Evolutionary conservation across 2,329 filamentous ascomycete species (phyloP).

Genomic region (Alternaria arbusti): DNA sequence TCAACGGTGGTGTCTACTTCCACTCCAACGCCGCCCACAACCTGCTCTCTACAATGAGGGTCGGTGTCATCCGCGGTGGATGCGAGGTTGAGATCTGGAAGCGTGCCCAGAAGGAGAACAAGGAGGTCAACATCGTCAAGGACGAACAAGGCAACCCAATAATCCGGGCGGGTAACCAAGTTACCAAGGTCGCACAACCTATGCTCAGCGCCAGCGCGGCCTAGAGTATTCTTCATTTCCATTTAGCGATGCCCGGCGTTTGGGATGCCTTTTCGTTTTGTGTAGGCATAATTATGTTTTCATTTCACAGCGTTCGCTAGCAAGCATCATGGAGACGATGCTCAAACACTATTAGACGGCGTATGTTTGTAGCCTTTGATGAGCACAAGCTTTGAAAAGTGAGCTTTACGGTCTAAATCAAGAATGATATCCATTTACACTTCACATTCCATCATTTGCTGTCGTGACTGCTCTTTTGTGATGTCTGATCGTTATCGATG

Average conservation of each 20-base stretch:
- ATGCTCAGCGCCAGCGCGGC: slow-evolving; percentile 85
- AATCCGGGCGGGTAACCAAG: slow-evolving; percentile 82
- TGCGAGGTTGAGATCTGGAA: slow-evolving; percentile 55
- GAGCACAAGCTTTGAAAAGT: slow-evolving; percentile 28
- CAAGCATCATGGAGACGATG: slow-evolving; percentile 23
- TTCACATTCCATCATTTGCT: neutral
- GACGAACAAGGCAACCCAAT: slow-evolving; percentile 83
- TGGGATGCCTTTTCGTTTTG: slow-evolving; percentile 27
- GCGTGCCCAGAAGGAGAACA: slow-evolving; percentile 57
- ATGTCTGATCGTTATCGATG: neutral
- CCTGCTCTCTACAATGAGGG: slow-evolving; percentile 52
- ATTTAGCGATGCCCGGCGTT: slow-evolving; percentile 45
- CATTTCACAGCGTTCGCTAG: slow-evolving; percentile 39
- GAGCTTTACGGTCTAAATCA: slow-evolving; percentile 23
- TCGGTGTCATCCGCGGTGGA: slow-evolving; percentile 52
- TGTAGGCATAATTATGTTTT: slow-evolving; percentile 33
- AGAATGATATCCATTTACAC: slow-evolving; percentile 27
- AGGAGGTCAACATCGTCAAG: slow-evolving; percentile 79
- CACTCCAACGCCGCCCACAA: slow-evolving; percentile 54
- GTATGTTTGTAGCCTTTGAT: slow-evolving; percentile 35
- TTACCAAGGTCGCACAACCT: slow-evolving; percentile 82
- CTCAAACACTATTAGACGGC: slow-evolving; percentile 36
- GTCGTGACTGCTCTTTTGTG: neutral
- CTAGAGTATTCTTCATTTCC: slow-evolving; percentile 49
- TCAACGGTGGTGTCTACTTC: slow-evolving; percentile 53